Base-by-base conservation (phyloP, 371 early-diverging fungal species). In the Syncephalis plumigaleata region DNA sequence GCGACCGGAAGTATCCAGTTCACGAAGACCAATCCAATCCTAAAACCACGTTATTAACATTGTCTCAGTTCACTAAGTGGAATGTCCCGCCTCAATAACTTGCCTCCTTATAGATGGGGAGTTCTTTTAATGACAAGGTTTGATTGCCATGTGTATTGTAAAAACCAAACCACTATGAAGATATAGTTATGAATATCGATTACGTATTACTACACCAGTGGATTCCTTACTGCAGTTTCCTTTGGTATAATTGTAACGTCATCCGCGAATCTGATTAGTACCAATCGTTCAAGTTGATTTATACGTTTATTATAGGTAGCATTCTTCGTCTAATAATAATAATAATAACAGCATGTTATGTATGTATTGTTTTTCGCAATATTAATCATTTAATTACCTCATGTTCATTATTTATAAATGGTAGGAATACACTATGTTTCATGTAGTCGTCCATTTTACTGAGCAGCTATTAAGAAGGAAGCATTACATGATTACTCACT, bases 141-240 rank as follows among this genome's bases (percentile, higher is more conserved):
- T 59, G 56, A 16, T 55, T 49, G 3, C 68, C 72, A 4, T 70
- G 51, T 9, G 66, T 65, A 43, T 75, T 66, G 18, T 73, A 64
- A 45, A 68, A 73, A 51, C 75, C 81, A 55, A 88, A 88, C 84
- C 87, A 87, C 68, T 84, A n/a, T n/a, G n/a, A n/a, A n/a, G n/a
- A n/a, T n/a, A n/a, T n/a, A 65, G 38, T 54, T 52, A 9, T n/a
- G 24, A 40, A 39, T 26, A 2, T 49, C 27, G 16, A 20, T 37
- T 44, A 39, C 26, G 37, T 39, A 39, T 27, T 45, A 40, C 21
- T 20, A 37, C 23, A 38, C 36, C 11, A 4, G 31, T 31, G 23
- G 38, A 18, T 42, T 27, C 51, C 60, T 61, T 71, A 79, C 81
- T 38, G 86, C 71, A 24, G 78, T 78, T 44, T 77, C 75, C 21